Evolutionary conservation across 495 filamentous ascomycete species (phyloP).

Genomic region (Penicillium herquei): DNA sequence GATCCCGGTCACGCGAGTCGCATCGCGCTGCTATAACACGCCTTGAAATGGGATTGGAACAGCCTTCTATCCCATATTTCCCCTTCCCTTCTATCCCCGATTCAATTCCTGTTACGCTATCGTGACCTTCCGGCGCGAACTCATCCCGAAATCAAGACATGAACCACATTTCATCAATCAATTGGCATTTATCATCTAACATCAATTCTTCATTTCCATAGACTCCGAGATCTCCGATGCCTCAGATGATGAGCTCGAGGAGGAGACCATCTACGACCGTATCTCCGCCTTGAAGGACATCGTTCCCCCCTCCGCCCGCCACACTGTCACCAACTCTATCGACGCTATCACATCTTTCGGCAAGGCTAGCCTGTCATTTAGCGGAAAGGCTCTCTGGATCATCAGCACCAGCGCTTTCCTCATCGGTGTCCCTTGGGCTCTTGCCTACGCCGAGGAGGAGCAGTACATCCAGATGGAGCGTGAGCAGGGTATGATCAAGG

Average conservation of each 20-base stretch:
- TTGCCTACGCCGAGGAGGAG: conserved; percentile 94
- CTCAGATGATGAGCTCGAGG: conserved; percentile 38
- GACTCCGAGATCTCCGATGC: conserved; percentile 57
- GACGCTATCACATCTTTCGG: conserved; percentile 56
- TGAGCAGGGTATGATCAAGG: conserved; percentile 93
- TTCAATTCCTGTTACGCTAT: neutral
- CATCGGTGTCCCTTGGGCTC: conserved; percentile 86
- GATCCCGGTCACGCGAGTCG: conserved; percentile 5
- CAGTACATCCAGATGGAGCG: conserved; percentile 94
- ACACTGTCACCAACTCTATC: conserved; percentile 59
- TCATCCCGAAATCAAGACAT: neutral
- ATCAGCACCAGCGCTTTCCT: conserved; percentile 83
- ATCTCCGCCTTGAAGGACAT: conserved; percentile 87
- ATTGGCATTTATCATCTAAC: conserved; percentile 21
- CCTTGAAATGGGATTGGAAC: neutral
- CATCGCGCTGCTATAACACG: conserved; percentile 7
- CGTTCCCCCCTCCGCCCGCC: conserved; percentile 78
- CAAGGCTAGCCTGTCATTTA: conserved; percentile 60
- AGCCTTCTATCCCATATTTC: neutral
- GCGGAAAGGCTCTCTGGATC: conserved; percentile 84
- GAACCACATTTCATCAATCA: conserved; percentile 10
- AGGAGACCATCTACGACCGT: conserved; percentile 73
- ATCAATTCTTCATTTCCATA: conserved; percentile 19
- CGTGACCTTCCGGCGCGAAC: neutral
- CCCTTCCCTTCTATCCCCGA: neutral